Evolutionary conservation across 345 rosid genomes (phyloP).

Genomic region (Eucalyptus guilfoylei): DNA sequence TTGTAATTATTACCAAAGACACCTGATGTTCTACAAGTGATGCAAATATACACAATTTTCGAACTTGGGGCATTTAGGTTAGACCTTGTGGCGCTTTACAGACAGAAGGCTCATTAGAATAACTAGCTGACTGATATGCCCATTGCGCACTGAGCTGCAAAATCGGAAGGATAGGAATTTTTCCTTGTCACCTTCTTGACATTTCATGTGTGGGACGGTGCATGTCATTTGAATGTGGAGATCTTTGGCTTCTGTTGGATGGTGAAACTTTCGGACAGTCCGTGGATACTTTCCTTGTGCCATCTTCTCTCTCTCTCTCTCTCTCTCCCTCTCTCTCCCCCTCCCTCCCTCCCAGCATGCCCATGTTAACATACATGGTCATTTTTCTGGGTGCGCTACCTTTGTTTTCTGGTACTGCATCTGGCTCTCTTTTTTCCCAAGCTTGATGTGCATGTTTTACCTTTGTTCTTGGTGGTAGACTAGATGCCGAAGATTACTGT

Average conservation of each 20-base stretch:
- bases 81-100: background rate
- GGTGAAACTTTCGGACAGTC: background rate
- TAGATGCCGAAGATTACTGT: background rate
- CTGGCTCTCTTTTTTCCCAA: background rate
- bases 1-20: background rate
- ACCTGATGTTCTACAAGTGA: background rate
- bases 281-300: background rate
- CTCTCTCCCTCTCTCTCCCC: background rate
- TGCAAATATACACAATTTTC: background rate
- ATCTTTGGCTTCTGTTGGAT: background rate
- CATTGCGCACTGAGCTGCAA: background rate
- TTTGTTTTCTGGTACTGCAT: background rate
- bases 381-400: background rate
- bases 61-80: background rate
- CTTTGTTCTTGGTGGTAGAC: background rate
- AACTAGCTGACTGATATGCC: background rate
- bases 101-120: background rate
- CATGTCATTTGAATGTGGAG: background rate
- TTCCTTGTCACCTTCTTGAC: background rate
- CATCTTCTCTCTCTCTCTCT: background rate
- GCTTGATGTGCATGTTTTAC: background rate
- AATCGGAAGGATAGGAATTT: background rate
- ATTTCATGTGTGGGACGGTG: background rate
- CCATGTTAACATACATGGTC: background rate
- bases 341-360: too few relatives aligned